Conservation (phyloP, 2,329 filamentous ascomycete species). For the Dryadomyces quercus-mongolicae region DNA sequence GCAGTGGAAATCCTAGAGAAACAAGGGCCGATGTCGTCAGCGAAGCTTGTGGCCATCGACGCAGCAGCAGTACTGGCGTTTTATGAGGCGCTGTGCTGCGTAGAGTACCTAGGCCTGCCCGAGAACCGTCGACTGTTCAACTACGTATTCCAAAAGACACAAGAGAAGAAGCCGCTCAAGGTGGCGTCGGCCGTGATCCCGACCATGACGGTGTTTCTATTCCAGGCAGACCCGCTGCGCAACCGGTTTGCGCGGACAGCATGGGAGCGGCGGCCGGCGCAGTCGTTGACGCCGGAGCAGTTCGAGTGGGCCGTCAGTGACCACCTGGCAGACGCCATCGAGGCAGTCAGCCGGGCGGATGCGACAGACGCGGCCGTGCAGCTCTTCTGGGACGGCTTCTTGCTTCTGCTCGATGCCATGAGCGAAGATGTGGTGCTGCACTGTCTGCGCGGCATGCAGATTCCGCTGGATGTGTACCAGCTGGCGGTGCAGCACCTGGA, state of each 20-base stretch:
- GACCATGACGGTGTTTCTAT: conserved; percentile 75
- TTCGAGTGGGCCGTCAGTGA: conserved; percentile 83
- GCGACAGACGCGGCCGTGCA: conserved; percentile 37
- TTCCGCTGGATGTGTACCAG: conserved; percentile 60
- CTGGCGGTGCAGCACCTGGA: conserved; percentile 43
- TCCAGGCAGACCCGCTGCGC: conserved; percentile 54
- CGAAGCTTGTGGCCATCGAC: conserved; percentile 32
- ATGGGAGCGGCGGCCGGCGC: conserved; percentile 53
- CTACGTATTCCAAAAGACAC: conserved; percentile 68
- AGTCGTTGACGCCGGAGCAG: conserved; percentile 52
- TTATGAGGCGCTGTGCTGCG: conserved; percentile 79
- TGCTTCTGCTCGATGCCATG: conserved; percentile 61
- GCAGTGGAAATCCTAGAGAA: conserved; percentile 35
- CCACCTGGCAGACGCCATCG: conserved; percentile 55
- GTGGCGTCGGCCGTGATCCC: conserved; percentile 62
- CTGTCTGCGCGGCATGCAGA: conserved; percentile 66
- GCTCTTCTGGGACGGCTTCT: conserved; percentile 68
- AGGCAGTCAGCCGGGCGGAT: conserved; percentile 43
- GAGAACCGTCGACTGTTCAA: conserved; percentile 54
- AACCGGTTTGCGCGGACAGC: conserved; percentile 55
- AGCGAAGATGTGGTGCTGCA: conserved; percentile 64
- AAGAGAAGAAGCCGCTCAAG: conserved; percentile 67
- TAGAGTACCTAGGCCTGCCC: conserved; percentile 55
- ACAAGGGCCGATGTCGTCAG: conserved; percentile 33
- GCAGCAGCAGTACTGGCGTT: conserved; percentile 61